These are phyloP conservation scores for Physaria fendleri DNA, from an alignment of 345 rosid genomes.

Conservation along the genomic window DNA sequence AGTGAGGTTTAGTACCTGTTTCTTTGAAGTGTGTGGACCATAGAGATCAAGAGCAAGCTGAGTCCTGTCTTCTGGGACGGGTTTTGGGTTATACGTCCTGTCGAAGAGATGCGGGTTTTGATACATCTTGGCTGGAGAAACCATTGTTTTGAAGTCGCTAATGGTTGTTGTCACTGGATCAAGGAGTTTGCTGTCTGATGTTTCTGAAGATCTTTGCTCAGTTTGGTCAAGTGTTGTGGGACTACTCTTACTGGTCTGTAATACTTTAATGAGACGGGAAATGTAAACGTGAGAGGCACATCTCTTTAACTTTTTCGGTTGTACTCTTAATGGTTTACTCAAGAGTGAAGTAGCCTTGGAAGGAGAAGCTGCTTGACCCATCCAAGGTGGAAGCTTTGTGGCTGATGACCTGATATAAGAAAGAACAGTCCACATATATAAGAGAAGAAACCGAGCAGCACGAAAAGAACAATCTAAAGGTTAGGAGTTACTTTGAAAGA, in stretches of 20 bases:
- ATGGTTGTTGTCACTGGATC: slow-evolving; percentile 11
- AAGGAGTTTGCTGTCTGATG: slow-evolving; percentile 30
- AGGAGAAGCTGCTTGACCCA: slow-evolving; percentile 36
- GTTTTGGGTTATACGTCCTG: slow-evolving; percentile 11
- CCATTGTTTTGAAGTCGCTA: not conserved
- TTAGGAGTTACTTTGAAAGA: slow-evolving; percentile 40
- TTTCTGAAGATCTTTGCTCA: slow-evolving; percentile 30
- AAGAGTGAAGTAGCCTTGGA: slow-evolving; percentile 27
- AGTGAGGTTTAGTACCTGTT: slow-evolving; percentile 37
- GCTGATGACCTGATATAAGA: slow-evolving; percentile 36
- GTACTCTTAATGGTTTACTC: slow-evolving; percentile 29
- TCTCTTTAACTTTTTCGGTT: slow-evolving; percentile 48
- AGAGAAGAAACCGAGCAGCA: slow-evolving; percentile 1
- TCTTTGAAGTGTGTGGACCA: slow-evolving; percentile 23
- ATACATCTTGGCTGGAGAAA: not conserved
- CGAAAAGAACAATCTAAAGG: not conserved
- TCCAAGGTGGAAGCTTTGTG: slow-evolving; percentile 50
- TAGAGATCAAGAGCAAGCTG: slow-evolving; percentile 15
- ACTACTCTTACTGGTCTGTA: slow-evolving; percentile 40
- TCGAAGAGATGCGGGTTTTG: slow-evolving; percentile 18
- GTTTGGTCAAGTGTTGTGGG: slow-evolving; percentile 17
- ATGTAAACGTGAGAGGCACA: slow-evolving; percentile 63
- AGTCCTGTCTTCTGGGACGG: slow-evolving; percentile 14
- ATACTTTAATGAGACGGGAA: slow-evolving; percentile 44
- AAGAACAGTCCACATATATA: not conserved